Evolutionary conservation across 495 filamentous ascomycete species (phyloP).

Genomic region (Xylaria grammica): DNA sequence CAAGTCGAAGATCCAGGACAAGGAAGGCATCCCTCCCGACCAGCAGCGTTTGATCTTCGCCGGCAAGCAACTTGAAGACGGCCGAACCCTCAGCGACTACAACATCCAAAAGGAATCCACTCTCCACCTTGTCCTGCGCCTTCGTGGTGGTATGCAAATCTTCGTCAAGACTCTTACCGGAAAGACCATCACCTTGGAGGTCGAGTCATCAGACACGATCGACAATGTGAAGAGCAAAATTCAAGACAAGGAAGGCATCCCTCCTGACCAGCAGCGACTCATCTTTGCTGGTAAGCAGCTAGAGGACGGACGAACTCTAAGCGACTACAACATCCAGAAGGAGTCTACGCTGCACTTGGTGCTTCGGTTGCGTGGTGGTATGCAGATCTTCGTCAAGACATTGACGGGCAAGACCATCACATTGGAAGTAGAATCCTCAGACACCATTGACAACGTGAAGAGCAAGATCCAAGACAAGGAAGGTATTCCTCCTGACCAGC

Average conservation of each 20-base stretch:
- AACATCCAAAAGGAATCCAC: conserved; percentile 99
- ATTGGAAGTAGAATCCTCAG: conserved; percentile 84
- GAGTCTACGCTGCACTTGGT: conserved; percentile 97
- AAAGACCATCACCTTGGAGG: conserved; percentile 92
- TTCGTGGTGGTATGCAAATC: conserved; percentile 99
- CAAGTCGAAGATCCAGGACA: conserved; percentile 81
- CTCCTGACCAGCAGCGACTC: conserved; percentile 96
- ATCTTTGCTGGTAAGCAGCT: conserved; percentile 94
- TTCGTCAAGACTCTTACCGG: conserved; percentile 82
- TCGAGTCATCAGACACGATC: conserved; percentile 89
- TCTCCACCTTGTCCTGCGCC: conserved; percentile 93
- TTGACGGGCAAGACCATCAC: conserved; percentile 93
- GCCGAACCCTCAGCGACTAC: conserved; percentile 85
- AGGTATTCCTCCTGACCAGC: conserved; percentile 87
- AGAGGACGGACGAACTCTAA: conserved; percentile 85
- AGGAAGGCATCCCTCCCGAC: conserved; percentile 94
- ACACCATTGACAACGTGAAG: conserved; percentile 95
- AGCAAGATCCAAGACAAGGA: conserved; percentile 93
- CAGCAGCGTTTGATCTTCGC: conserved; percentile 96
- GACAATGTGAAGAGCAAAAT: conserved; percentile 97
- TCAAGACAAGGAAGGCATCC: conserved; percentile 99
- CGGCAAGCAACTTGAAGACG: conserved; percentile 92
- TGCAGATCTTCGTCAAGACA: conserved; percentile 96
- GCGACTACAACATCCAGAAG: conserved; percentile 99
- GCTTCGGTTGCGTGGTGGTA: conserved; percentile 95